Percentiles rank a stretch among this genome's conserved stretches.
Conservation (phyloP, 2,329 filamentous ascomycete species). For the Saccharata proteae region DNA sequence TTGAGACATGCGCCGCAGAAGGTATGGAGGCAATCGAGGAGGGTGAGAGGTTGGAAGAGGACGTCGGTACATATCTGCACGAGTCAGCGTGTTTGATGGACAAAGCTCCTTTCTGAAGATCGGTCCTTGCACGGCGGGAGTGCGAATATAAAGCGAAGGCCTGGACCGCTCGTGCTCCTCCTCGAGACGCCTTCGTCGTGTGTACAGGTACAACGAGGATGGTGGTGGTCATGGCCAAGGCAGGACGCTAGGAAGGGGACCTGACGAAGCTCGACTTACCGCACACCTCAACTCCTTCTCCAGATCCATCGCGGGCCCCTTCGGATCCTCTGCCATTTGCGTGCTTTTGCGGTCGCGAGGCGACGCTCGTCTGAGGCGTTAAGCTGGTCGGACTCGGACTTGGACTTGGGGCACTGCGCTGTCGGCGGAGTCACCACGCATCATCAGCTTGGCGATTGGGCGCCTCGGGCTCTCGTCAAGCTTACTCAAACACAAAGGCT, state of each 20-base stretch:
- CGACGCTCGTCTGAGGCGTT: no score
- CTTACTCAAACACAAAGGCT: no score
- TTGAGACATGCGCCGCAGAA: slow-evolving; percentile 93
- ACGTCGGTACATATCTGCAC: slow-evolving; percentile 89
- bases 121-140: background rate
- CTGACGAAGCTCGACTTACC: slow-evolving; percentile 46
- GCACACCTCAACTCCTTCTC: slow-evolving; percentile 94
- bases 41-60: slow-evolving; percentile 78
- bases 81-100: background rate
- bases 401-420: no score
- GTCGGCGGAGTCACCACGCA: no score
- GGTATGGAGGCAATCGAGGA: slow-evolving; percentile 88
- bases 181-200: no score
- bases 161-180: no score
- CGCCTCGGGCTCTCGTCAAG: no score
- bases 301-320: no score
- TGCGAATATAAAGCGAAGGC: background rate
- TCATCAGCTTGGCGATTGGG: no score
- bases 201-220: slow-evolving; percentile 2
- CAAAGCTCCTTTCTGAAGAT: background rate
- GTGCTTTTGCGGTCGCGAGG: no score
- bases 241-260: slow-evolving; percentile 5
- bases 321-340: no score
- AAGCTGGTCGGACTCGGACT: no score
- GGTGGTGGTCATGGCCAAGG: slow-evolving; percentile 4